Conservation (phyloP, 2,329 filamentous ascomycete species). For the Pseudogymnoascus sp. region DNA sequence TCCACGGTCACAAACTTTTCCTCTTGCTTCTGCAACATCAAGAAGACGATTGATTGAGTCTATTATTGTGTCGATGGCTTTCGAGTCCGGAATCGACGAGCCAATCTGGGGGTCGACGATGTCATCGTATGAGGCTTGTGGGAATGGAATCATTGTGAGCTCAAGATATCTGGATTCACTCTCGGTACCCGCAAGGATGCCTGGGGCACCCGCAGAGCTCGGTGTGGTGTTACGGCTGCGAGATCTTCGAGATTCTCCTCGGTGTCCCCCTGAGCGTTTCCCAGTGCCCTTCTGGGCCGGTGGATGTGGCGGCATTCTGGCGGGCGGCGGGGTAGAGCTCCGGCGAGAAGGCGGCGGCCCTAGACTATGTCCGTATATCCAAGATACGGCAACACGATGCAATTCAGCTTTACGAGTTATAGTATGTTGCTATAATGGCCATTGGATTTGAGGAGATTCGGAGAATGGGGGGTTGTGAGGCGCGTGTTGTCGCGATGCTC, state of each 20-base stretch:
- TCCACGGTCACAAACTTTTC: conserved; percentile 61
- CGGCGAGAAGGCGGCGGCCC: background rate
- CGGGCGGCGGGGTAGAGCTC: background rate
- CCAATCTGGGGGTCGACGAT: conserved; percentile 57
- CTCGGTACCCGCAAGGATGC: conserved; percentile 45
- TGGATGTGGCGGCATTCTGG: conserved; percentile 49
- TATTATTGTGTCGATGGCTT: conserved; percentile 56
- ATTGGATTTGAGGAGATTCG: background rate
- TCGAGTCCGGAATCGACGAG: conserved; percentile 55
- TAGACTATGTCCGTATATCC: background rate
- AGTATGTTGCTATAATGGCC: background rate
- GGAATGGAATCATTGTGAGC: conserved; percentile 51
- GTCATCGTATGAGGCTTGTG: conserved; percentile 59
- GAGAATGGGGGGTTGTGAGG: background rate
- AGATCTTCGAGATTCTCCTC: conserved; percentile 54
- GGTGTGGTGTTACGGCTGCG: conserved; percentile 75
- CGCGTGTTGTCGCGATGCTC: conserved; percentile 6
- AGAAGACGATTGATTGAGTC: conserved; percentile 57
- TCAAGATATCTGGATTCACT: conserved; percentile 58
- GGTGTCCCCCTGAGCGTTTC: conserved; percentile 53
- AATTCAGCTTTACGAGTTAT: background rate
- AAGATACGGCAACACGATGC: background rate
- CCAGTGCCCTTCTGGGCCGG: conserved; percentile 55
- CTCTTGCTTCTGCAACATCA: conserved; percentile 60
- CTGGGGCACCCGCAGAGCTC: conserved; percentile 33